Percentiles rank a stretch among this genome's conserved stretches.
Conservation (phyloP, 148 eudicot genomes). For the Camellia granthamiana region DNA sequence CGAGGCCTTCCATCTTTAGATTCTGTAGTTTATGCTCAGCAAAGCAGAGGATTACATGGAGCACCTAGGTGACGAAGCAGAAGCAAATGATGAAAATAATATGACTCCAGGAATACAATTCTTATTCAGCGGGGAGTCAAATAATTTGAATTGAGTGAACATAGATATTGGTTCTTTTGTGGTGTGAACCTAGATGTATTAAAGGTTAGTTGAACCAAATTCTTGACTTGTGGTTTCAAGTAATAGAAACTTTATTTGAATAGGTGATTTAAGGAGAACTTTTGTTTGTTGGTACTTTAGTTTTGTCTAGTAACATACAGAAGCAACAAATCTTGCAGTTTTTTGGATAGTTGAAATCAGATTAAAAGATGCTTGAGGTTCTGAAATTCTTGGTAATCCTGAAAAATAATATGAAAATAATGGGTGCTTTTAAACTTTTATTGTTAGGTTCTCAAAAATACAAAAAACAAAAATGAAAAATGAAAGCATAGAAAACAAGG, state of each 20-base stretch:
- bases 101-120: no score
- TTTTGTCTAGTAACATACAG: no score
- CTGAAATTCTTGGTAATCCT: not conserved
- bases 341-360: not conserved
- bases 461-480: no score
- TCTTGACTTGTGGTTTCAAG: no score
- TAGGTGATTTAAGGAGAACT: no score
- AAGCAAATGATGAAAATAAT: not conserved
- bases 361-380: not conserved
- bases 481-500: no score
- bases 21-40: not conserved
- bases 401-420: no score
- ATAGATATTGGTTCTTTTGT: not conserved
- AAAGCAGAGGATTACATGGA: not conserved
- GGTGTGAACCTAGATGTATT: not conserved
- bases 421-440: no score
- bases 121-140: not conserved
- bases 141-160: not conserved
- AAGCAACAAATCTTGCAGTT: not conserved
- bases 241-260: not conserved
- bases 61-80: not conserved
- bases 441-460: no score
- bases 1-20: not conserved
- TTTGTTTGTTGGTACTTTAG: no score
- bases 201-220: not conserved